Conservation (phyloP, 495 filamentous ascomycete species). For the Neurospora intermedia region DNA sequence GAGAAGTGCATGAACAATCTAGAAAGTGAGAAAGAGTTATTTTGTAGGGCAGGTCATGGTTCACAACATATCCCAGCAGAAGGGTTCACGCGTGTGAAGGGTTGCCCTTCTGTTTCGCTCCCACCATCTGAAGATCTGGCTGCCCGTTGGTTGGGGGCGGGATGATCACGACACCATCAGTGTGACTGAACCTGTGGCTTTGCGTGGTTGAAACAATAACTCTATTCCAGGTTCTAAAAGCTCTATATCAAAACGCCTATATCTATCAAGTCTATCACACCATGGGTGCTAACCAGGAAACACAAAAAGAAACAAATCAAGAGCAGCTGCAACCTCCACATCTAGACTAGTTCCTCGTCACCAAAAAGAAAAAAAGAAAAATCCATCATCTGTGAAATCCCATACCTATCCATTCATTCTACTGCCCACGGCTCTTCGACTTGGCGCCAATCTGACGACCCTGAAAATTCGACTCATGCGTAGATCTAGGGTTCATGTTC, state of each 20-base stretch:
- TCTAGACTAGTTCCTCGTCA: not conserved
- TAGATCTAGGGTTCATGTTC: not conserved
- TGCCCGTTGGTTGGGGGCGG: not conserved
- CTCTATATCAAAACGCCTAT: not conserved
- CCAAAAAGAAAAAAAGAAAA: too few relatives aligned
- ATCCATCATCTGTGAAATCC: not conserved
- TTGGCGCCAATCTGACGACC: not conserved
- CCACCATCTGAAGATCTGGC: not conserved
- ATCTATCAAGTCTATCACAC: not conserved
- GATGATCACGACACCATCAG: not conserved
- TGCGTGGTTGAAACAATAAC: not conserved
- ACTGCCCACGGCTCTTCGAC: not conserved
- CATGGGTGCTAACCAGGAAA: not conserved
- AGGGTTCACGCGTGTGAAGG: not conserved
- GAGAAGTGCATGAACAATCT: not conserved
- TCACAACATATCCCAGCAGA: not conserved
- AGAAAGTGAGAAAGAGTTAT: not conserved
- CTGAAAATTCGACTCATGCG: not conserved
- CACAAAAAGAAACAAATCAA: not conserved
- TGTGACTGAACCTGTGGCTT: not conserved
- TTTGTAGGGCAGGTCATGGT: not conserved
- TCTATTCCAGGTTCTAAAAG: not conserved
- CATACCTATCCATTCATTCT: not conserved
- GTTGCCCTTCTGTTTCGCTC: not conserved
- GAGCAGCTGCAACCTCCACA: not conserved